Evolutionary conservation across 306 rosid genomes (phyloP).

Genomic region (Glycine latifolia): DNA sequence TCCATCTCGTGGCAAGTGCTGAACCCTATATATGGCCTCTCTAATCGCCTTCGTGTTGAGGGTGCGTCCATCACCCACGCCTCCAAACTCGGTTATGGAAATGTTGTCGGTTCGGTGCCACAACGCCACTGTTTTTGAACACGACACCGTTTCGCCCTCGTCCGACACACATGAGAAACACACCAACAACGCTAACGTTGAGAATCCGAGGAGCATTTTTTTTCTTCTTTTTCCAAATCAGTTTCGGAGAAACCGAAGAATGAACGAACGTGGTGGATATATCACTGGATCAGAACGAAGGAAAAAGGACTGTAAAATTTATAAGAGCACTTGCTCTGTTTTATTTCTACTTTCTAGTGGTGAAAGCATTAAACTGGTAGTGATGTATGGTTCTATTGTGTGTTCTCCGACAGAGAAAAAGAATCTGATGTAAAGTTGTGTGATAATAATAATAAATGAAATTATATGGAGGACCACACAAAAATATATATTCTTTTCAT

Average conservation of each 20-base stretch:
- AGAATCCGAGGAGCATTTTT: not conserved
- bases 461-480: not conserved
- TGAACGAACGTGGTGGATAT: too few relatives aligned
- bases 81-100: conserved; percentile 74
- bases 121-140: conserved; percentile 74
- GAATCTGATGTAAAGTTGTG: not conserved
- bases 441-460: not conserved
- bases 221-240: not conserved
- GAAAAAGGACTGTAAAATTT: not conserved
- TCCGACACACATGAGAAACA: conserved; percentile 26
- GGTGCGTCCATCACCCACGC: conserved; percentile 76
- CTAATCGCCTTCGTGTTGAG: conserved; percentile 74
- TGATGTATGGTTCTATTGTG: not conserved
- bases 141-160: conserved; percentile 54
- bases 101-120: conserved; percentile 63
- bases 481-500: not conserved
- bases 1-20: conserved; percentile 61
- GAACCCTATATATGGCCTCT: conserved; percentile 72
- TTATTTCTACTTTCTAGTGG: not conserved
- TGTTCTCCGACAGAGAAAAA: not conserved
- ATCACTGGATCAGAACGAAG: not conserved
- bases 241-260: not conserved
- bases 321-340: not conserved
- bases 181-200: not conserved
- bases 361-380: conserved; percentile 1